These are phyloP conservation scores for Jatropha podagrica DNA, from an alignment of 441 rosid species.

Conservation along the genomic window DNA sequence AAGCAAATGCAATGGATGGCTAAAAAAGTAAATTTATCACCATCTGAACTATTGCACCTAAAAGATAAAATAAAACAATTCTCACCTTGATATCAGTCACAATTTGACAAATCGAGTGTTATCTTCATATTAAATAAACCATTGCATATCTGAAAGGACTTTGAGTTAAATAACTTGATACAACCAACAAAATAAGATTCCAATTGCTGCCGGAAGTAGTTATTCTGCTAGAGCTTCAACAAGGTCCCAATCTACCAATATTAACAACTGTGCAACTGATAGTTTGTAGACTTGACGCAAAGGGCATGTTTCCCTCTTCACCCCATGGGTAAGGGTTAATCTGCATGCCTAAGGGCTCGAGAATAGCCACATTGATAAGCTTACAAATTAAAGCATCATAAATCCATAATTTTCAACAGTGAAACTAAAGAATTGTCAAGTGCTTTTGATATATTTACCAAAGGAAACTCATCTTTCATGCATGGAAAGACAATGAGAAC, in stretches of 20 bases:
- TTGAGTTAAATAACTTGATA: not conserved
- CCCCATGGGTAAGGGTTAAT: not conserved
- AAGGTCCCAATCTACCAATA: not conserved
- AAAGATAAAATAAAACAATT: not conserved
- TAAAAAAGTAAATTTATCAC: not conserved
- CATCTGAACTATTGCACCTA: not conserved
- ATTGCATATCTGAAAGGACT: not conserved
- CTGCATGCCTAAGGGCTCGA: not conserved
- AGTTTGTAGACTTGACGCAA: not conserved
- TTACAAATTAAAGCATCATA: not conserved
- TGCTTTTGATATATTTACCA: not conserved
- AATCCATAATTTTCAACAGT: no score
- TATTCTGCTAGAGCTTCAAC: no score
- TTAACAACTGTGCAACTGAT: no score
- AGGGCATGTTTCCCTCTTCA: not conserved
- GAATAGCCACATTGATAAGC: not conserved
- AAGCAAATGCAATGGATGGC: not conserved
- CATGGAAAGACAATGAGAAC: no score
- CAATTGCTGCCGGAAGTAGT: not conserved
- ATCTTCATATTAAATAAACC: not conserved
- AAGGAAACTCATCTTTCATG: not conserved
- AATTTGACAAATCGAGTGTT: not conserved
- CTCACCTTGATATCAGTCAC: not conserved
- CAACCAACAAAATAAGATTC: not conserved
- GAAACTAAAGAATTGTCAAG: not conserved